These are phyloP conservation scores for Marsdenia floribunda DNA, from an alignment of 257 asterid species.

Conservation along the genomic window DNA sequence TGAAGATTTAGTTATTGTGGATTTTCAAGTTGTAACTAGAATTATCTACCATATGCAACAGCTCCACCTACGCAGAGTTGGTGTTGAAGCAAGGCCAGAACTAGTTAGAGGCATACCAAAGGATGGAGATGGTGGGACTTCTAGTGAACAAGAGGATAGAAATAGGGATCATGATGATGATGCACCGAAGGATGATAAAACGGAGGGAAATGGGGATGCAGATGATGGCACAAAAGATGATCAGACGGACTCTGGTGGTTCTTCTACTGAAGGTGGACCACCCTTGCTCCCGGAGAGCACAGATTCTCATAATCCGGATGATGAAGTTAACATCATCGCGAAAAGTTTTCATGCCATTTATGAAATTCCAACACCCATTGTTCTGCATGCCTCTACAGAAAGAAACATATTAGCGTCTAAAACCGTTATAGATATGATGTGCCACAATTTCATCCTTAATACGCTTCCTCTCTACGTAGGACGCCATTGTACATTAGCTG, in stretches of 20 bases:
- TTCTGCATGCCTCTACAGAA: slow-evolving; percentile 19
- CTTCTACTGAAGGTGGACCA: slow-evolving; percentile 34
- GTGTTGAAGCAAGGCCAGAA: slow-evolving; percentile 74
- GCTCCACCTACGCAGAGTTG: slow-evolving; percentile 88
- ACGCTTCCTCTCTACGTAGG: slow-evolving; percentile 22
- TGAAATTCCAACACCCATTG: slow-evolving; percentile 17
- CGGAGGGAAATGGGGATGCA: slow-evolving; percentile 16
- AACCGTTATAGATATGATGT: slow-evolving; percentile 17
- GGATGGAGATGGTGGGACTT: slow-evolving; percentile 60
- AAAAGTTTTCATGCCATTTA: slow-evolving; percentile 14
- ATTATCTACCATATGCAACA: slow-evolving; percentile 27
- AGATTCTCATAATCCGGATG: slow-evolving; percentile 40
- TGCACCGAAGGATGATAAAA: slow-evolving; percentile 4
- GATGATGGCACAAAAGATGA: slow-evolving; percentile 47
- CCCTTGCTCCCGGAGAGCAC: slow-evolving; percentile 51
- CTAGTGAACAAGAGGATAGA: slow-evolving; percentile 48
- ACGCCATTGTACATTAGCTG: slow-evolving; percentile 37
- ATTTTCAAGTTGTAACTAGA: background rate
- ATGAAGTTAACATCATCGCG: slow-evolving; percentile 28
- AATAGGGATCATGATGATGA: background rate
- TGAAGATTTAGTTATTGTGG: background rate
- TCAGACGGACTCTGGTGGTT: slow-evolving; percentile 26
- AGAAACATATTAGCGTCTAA: slow-evolving; percentile 17
- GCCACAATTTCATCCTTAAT: slow-evolving; percentile 21
- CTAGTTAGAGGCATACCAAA: slow-evolving; percentile 36